Evolutionary conservation across 495 filamentous ascomycete genomes (phyloP), one percentile per base, ranked within the genome.

Genomic region (Hamigera avellanea): DNA sequence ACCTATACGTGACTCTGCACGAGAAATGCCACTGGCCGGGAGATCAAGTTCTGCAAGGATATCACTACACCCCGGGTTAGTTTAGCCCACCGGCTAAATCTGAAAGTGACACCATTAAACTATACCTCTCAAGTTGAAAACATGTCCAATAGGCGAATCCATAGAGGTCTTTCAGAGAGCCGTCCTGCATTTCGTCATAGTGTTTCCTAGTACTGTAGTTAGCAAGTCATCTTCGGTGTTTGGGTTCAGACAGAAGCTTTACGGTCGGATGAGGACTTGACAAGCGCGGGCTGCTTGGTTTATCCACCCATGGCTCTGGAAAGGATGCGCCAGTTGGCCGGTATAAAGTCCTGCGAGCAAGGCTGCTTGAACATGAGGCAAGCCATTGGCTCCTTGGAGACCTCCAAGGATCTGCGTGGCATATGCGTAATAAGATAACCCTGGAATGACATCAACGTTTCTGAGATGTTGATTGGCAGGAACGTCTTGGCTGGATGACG

Each of bases 101-200:
- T n/a, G n/a, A n/a, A n/a, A n/a, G n/a, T n/a, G n/a, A n/a, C n/a
- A n/a, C n/a, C n/a, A n/a, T n/a, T n/a, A 33, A 26, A 28, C 32
- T 58, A 40, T 57, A 88, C 83, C 83, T 95, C 61, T 98, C 91
- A 14, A 96, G 68, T 45, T 95, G 91, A 45, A 95, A n/a, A n/a
- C n/a, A n/a, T n/a, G n/a, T n/a, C n/a, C n/a, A n/a, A n/a, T n/a
- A n/a, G n/a, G n/a, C n/a, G 43, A 91, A 79, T 23, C 80, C 65
- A 33, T 82, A 65, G 27, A 81, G 65, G 44, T 79, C 75, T 31
- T 54, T 50, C 0, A 41, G 17, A 6, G 39, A 35, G 8, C 52
- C 50, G 12, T 56, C 52, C 9, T 35, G 31, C 19, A 56, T 46
- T 35, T 46, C 26, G 13, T 54, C 53, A 44, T 68, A 69, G 0